Evolutionary conservation across 768 basidiomycete species (phyloP).

Genomic region (Mycena pura): DNA sequence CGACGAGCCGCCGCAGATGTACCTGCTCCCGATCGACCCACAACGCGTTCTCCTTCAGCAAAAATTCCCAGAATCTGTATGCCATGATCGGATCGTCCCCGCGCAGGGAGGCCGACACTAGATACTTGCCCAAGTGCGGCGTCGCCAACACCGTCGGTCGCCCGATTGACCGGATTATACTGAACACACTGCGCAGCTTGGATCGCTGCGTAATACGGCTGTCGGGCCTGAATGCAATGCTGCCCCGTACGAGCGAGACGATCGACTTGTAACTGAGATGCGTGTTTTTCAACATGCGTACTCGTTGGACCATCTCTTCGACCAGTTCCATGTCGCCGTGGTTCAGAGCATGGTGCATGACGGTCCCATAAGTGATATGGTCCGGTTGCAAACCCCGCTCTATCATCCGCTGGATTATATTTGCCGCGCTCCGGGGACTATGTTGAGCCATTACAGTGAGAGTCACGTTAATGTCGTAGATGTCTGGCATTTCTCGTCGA

Average conservation of each 20-base stretch:
- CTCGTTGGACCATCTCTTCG: conserved; percentile 46
- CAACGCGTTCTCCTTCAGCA: conserved; percentile 52
- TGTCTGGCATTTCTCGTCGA: conserved; percentile 62
- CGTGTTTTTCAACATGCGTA: conserved; percentile 41
- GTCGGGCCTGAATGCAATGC: conserved; percentile 35
- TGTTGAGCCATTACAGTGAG: conserved; percentile 59
- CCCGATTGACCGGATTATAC: conserved; percentile 47
- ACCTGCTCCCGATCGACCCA: conserved; percentile 57
- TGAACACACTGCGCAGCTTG: conserved; percentile 50
- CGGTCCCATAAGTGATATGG: conserved; percentile 62
- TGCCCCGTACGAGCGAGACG: conserved; percentile 52
- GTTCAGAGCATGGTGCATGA: conserved; percentile 62
- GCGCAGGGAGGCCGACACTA: conserved; percentile 57
- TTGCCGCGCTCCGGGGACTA: conserved; percentile 52
- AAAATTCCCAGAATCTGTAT: conserved; percentile 62
- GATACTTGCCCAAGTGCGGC: conserved; percentile 56
- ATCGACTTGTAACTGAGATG: conserved; percentile 57
- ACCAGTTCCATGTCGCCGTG: conserved; percentile 54
- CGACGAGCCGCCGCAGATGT: conserved; percentile 50
- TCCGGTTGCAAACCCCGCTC: conserved; percentile 56
- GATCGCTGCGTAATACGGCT: conserved; percentile 33
- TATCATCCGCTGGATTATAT: conserved; percentile 59
- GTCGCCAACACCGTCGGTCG: conserved; percentile 46
- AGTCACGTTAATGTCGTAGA: conserved; percentile 69
- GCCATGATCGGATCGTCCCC: conserved; percentile 58